phyloP scores from a whole-genome alignment of 345 rosid genomes.

The Cochlearia excelsa region DNA sequence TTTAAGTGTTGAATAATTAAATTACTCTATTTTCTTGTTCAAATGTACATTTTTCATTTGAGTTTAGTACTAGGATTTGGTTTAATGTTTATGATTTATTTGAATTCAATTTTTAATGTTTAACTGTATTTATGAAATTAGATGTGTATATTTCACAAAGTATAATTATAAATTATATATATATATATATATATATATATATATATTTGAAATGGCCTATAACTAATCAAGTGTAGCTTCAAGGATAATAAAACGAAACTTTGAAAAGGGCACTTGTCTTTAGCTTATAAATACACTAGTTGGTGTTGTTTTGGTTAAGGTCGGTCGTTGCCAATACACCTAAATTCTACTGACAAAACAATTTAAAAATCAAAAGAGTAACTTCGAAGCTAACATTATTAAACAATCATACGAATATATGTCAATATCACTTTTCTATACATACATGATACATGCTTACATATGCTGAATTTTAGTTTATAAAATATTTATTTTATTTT shows the following conservation, averaged over 20 bases:
- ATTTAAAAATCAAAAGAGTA: constrained; percentile 21
- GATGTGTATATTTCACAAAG: no score
- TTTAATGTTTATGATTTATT: no score
- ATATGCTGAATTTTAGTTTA: constrained; percentile 6
- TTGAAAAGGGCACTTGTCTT: constrained; percentile 27
- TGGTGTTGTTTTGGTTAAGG: constrained; percentile 32
- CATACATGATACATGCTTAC: neutral
- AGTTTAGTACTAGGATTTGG: no score
- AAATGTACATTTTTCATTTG: no score
- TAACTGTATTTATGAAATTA: no score
- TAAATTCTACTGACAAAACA: constrained; percentile 30
- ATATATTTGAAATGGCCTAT: neutral
- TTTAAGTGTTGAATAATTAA: no score
- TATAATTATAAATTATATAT: no score
- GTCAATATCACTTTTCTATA: constrained; percentile 22
- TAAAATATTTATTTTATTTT: neutral
- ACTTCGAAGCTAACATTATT: constrained; percentile 32
- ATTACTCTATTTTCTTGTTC: no score
- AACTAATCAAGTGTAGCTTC: constrained; percentile 10
- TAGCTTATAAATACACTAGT: constrained; percentile 6
- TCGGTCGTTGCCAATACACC: constrained; percentile 36
- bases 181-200: no score
- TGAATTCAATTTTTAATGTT: no score
- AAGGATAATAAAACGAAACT: constrained; percentile 18
- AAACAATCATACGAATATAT: constrained; percentile 24